Conservation (phyloP, 2,329 filamentous ascomycete genomes). For the Cercospora canescens region DNA sequence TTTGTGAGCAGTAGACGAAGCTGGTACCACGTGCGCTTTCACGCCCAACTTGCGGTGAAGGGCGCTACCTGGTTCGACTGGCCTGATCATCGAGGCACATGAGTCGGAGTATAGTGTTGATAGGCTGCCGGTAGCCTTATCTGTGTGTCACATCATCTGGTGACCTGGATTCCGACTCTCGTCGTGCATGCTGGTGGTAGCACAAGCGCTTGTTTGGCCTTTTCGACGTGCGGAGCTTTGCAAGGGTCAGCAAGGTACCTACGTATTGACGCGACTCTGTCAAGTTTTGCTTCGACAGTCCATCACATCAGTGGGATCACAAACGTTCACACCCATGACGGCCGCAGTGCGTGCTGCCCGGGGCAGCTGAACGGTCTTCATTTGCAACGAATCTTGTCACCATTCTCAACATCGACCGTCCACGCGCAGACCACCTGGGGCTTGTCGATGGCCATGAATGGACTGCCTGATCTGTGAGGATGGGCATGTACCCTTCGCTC, state of each 20-base stretch:
- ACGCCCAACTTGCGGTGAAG: background rate
- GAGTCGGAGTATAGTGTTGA: background rate
- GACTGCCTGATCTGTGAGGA: background rate
- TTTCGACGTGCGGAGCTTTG: background rate
- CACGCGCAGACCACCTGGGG: background rate
- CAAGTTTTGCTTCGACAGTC: too few species aligned
- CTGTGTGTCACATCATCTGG: background rate
- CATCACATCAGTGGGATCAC: too few species aligned
- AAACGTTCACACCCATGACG: too few species aligned
- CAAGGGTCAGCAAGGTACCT: background rate
- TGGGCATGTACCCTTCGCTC: background rate
- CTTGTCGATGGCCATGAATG: too few species aligned
- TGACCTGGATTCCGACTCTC: background rate
- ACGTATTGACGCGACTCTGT: too few species aligned
- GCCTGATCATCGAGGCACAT: background rate
- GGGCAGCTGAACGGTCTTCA: too few species aligned
- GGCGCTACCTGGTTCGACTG: background rate
- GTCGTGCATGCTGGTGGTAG: background rate
- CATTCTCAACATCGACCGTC: too few species aligned
- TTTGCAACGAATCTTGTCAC: too few species aligned
- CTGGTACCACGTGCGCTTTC: background rate
- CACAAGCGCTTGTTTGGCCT: background rate
- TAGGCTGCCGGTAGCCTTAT: background rate
- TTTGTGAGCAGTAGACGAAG: background rate
- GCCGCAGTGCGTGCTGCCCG: too few species aligned